Percentiles rank a stretch among this genome's conserved stretches.
phyloP scores from a whole-genome alignment of 352 stramenopile genomes.

The Phytopythium helicoides region DNA sequence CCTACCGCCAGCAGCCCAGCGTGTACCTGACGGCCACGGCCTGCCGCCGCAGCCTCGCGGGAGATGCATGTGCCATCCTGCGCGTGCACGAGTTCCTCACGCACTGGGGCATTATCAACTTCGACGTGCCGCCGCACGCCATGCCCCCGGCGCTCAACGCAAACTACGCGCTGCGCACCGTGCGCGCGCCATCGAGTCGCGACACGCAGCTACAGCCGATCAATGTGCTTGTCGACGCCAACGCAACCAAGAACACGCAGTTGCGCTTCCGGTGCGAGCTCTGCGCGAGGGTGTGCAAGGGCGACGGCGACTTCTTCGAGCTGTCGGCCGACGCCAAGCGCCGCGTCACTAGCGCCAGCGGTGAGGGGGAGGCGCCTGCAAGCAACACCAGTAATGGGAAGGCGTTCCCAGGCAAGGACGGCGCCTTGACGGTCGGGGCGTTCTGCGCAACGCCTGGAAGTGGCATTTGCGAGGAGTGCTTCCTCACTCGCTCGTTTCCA shows the following conservation, averaged over 20 bases:
- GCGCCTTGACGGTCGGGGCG: conserved; percentile 28
- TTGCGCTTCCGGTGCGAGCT: conserved; percentile 37
- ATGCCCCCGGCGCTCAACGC: conserved; percentile 52
- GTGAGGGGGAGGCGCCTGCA: conserved; percentile 3
- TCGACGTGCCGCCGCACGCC: conserved; percentile 70
- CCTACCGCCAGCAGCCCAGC: conserved; percentile 73
- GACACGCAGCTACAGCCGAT: conserved; percentile 10
- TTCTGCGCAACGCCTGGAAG: conserved; percentile 54
- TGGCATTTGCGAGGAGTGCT: conserved; percentile 71
- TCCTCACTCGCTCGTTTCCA: conserved; percentile 56
- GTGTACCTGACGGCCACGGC: conserved; percentile 83
- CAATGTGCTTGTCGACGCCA: conserved; percentile 32
- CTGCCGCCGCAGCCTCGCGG: conserved; percentile 75
- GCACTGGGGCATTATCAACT: conserved; percentile 88
- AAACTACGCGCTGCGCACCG: conserved; percentile 53
- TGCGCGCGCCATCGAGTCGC: conserved; percentile 5
- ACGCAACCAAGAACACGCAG: conserved; percentile 15
- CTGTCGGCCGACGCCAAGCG: conserved; percentile 59
- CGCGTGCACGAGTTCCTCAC: conserved; percentile 84
- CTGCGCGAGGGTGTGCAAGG: conserved; percentile 37
- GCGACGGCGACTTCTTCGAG: conserved; percentile 43
- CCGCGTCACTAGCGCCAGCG: conserved; percentile 16
- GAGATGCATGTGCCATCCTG: conserved; percentile 80
- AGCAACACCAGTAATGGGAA: conserved; percentile 14
- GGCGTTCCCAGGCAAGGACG: conserved; percentile 9